Conservation (phyloP, 768 basidiomycete genomes). For the Serendipita sp. region DNA sequence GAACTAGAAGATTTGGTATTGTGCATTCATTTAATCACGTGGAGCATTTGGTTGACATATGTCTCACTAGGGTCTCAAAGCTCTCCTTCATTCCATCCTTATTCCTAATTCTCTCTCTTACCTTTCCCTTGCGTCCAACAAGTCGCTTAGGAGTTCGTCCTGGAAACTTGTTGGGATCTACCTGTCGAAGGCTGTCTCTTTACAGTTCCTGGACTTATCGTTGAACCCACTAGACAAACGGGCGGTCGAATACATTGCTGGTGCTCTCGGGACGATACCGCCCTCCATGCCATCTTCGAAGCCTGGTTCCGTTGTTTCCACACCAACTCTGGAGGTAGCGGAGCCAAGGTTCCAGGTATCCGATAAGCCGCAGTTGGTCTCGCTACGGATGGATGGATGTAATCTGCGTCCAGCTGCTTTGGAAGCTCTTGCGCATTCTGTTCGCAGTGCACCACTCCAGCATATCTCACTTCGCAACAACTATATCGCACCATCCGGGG, state of each 20-base stretch:
- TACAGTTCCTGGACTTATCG: conserved; percentile 83
- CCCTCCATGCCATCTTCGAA: conserved; percentile 6
- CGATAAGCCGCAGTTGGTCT: conserved; percentile 29
- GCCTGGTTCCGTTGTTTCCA: conserved; percentile 11
- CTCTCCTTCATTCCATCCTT: conserved; percentile 75
- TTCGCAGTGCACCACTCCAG: conserved; percentile 66
- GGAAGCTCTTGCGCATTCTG: conserved; percentile 65
- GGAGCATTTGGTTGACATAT: conserved; percentile 2
- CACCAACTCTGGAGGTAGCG: not conserved
- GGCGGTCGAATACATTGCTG: conserved; percentile 64
- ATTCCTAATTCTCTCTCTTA: conserved; percentile 67
- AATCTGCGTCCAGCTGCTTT: conserved; percentile 52
- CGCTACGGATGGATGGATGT: conserved; percentile 82
- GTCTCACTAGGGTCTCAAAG: conserved; percentile 52
- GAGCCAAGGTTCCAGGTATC: conserved; percentile 22
- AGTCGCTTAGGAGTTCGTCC: conserved; percentile 55
- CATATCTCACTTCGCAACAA: conserved; percentile 88
- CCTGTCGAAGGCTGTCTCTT: conserved; percentile 52
- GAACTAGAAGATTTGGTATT: conserved; percentile 69
- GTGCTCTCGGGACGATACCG: conserved; percentile 33
- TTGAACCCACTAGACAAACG: conserved; percentile 75
- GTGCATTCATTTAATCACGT: conserved; percentile 1
- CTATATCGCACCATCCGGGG: conserved; percentile 66
- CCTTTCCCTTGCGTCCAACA: conserved; percentile 75
- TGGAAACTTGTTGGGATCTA: conserved; percentile 73